Percentiles rank a stretch among this genome's conserved stretches.
phyloP scores from a whole-genome alignment of 441 rosid genomes.

The Gossypium gossypioides region DNA sequence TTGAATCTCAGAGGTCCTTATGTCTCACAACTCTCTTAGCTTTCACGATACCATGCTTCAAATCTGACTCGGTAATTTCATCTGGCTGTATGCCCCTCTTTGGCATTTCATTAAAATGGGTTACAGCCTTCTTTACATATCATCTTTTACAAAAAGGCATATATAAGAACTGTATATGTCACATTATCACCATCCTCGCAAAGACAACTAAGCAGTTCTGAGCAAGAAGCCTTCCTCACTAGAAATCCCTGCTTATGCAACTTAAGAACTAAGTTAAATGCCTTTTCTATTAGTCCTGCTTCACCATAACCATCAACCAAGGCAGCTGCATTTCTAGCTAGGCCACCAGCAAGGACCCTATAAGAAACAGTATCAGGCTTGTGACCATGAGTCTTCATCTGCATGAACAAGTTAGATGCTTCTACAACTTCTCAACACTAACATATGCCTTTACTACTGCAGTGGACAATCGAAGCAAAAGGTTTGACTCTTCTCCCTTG shows the following conservation, averaged over 20 bases:
- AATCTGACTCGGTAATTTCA: slow-evolving; percentile 11
- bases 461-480: not conserved
- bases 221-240: slow-evolving; percentile 32
- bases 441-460: slow-evolving; percentile 41
- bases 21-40: slow-evolving; percentile 13
- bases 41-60: slow-evolving; percentile 20
- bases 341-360: slow-evolving; percentile 43
- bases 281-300: slow-evolving; percentile 29
- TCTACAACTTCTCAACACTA: slow-evolving; percentile 24
- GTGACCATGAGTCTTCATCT: slow-evolving; percentile 41
- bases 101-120: slow-evolving; percentile 31
- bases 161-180: slow-evolving; percentile 49
- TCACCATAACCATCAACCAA: slow-evolving; percentile 55
- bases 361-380: slow-evolving; percentile 48
- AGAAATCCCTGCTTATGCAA: slow-evolving; percentile 23
- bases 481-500: not conserved
- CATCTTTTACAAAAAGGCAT: slow-evolving; percentile 31
- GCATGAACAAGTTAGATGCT: slow-evolving; percentile 37
- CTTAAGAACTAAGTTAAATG: slow-evolving; percentile 30
- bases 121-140: slow-evolving; percentile 27
- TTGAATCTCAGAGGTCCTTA: not conserved
- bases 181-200: slow-evolving; percentile 32
- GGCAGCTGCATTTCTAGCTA: slow-evolving; percentile 38
- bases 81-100: slow-evolving; percentile 26
- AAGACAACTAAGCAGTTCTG: slow-evolving; percentile 35